Evolutionary conservation across 768 basidiomycete genomes (phyloP), one percentile per base, ranked within the genome.

Genomic region (Chiua virens): DNA sequence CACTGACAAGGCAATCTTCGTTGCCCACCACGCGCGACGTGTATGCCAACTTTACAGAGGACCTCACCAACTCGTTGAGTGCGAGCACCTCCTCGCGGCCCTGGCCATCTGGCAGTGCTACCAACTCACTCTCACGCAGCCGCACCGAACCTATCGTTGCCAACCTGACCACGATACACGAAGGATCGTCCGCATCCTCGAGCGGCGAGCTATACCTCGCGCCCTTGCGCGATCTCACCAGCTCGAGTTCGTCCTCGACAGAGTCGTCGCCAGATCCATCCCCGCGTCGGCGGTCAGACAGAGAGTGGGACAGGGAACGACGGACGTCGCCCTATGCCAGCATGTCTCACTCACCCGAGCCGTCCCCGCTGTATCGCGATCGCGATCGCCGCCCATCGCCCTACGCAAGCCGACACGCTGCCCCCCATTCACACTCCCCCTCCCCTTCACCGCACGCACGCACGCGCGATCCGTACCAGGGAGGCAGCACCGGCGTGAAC

Each of bases 191-290:
- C 20, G 6, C 43, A 2, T 37, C 47, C 4, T 59, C 60, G 18
- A 70, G 65, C 28, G 59, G 54, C 8, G 67, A 71, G n/a, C 37
- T 57, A 10, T 71, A 43, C 44, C 32, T 69, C 10, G 52, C 57
- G 2, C 69, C 67, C 3, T 22, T 69, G 35, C 59, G 45, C 21
- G 62, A 58, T 13, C 41, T 60, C 3, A 6, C 36, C 9, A 45
- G 39, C 5, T 5, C 58, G 4, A 55, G 42, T 11, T 53, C 65
- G 36, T 9, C 59, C 3, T 13, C 30, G 30, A 30, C 30, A 30
- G 57, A 66, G 4, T 57, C 62, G 10, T 70, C 62, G 5, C 63
- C 62, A 1, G 53, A 68, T 47, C 64, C 71, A 30, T 53, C 71
- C 41, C 56, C 69, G 18, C 57, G 50, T 48, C 56, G 59, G n/a